Base-by-base conservation (phyloP, 106 monocot genomes). In the Allium sativum region DNA sequence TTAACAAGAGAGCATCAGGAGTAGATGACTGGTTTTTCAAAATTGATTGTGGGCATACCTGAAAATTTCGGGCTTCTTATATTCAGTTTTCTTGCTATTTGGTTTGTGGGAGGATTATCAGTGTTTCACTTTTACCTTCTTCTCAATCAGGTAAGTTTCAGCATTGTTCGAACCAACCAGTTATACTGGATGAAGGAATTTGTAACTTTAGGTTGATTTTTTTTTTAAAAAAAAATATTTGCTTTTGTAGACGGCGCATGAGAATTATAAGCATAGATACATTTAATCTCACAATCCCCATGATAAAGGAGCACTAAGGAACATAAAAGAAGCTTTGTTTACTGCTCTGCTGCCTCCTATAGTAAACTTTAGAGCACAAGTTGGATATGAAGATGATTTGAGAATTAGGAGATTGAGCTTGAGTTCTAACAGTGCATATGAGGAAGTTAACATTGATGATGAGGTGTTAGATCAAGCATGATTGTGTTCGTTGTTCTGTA, bases 51-150 rank as follows among this genome's bases (percentile, higher is more conserved):
- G 41, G 41, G 62, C 58, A 61, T 58, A 18, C 82, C 86, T 42
- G 82, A 87, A 66, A 79, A 73, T 42, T 43, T 76, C 66, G 67
- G 72, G 42, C 48, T 87, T 6, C 47, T 53, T 48, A 9, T 76
- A 31, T 82, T 87, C 21, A 65, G 86, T 56, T 82, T 73, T 43
- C 42, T 65, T 42, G 71, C 75, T 6, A 59, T 76, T n/a, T 79
- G 69, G 52, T 87, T 86, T 61, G 72, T 82, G 6, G 53, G 53
- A 54, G 53, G 53, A 17, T 16, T 54, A 13, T 22, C 65, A 9
- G 53, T 78, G 7, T 82, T 74, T 82, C 86, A 86, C 70, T 61
- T 7, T 17, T 82, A 73, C 64, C 86, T 86, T 15, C 69, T 81
- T 12, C 52, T 74, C 10, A 86, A 86, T 53, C 78, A 82, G 82